Conservation (phyloP, 2,329 filamentous ascomycete genomes). For the Mariannaea sp. region DNA sequence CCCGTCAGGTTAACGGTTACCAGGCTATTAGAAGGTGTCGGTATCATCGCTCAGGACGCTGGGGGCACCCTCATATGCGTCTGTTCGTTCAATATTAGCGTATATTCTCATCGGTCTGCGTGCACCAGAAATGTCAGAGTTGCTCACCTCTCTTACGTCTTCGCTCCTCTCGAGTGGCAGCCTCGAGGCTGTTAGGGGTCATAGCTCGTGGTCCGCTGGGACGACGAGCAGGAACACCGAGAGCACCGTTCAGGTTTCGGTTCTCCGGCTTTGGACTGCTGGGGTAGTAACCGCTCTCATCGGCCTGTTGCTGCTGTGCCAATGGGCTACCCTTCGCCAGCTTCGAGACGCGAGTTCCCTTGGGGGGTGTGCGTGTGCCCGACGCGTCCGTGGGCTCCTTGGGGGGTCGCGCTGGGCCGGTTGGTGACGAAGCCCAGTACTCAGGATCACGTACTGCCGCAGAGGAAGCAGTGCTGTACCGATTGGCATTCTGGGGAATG, state of each 20-base stretch:
- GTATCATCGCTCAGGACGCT: constrained; percentile 46
- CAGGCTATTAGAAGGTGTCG: constrained; percentile 43
- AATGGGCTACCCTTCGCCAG: constrained; percentile 59
- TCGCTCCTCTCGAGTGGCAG: constrained; percentile 52
- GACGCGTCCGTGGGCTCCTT: constrained; percentile 62
- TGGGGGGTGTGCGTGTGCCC: constrained; percentile 53
- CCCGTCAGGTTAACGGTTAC: constrained; percentile 8
- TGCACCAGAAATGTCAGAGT: neutral
- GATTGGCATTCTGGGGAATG: constrained; percentile 52
- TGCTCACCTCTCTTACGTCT: constrained; percentile 62
- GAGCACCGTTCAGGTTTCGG: constrained; percentile 59
- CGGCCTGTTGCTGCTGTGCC: constrained; percentile 54
- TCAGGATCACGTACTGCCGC: constrained; percentile 44
- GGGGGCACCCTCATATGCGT: constrained; percentile 44
- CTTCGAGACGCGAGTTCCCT: constrained; percentile 54
- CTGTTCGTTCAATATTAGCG: too few species aligned
- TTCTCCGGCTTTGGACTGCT: constrained; percentile 62
- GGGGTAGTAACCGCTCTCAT: constrained; percentile 60
- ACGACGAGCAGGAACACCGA: constrained; percentile 56
- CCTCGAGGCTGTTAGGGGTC: constrained; percentile 60
- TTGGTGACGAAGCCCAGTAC: constrained; percentile 51
- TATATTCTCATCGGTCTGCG: constrained; percentile 13
- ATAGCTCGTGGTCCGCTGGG: constrained; percentile 65
- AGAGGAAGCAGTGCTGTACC: constrained; percentile 54
- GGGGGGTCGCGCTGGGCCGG: constrained; percentile 61